A percentile compares a stretch with the other conserved stretches of the same genome.
phyloP scores from a whole-genome alignment of 179 eudicot genomes.

The Nepenthes alata region DNA sequence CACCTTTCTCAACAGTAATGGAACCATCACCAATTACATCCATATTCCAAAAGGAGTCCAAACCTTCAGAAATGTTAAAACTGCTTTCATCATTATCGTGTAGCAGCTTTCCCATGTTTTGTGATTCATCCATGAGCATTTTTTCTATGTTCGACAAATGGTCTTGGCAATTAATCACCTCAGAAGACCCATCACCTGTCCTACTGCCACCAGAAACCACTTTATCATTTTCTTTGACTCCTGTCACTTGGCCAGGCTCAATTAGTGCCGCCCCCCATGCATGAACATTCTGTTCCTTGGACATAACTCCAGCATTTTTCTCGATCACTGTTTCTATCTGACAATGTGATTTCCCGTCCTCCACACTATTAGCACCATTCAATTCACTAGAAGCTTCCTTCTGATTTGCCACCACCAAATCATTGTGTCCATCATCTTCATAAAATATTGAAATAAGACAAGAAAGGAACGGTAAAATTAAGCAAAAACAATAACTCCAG shows the following conservation, averaged over 20 bases:
- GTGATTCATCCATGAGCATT: constrained; percentile 29
- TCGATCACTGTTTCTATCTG: constrained; percentile 3
- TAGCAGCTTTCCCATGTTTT: constrained; percentile 10
- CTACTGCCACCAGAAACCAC: constrained; percentile 5
- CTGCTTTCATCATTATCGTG: constrained; percentile 11
- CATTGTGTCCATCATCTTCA: constrained; percentile 12
- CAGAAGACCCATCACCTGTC: constrained; percentile 1
- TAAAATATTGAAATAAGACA: neutral
- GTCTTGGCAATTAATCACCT: constrained; percentile 9
- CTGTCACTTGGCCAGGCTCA: constrained; percentile 11
- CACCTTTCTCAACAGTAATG: constrained; percentile 11
- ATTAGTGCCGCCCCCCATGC: constrained; percentile 12
- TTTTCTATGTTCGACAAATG: constrained; percentile 19
- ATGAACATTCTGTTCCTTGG: constrained; percentile 9
- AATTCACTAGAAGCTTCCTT: constrained; percentile 7
- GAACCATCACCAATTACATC: constrained; percentile 17
- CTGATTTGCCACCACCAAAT: constrained; percentile 9
- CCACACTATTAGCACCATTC: constrained; percentile 12
- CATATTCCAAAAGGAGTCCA: constrained; percentile 15
- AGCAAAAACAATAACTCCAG: neutral
- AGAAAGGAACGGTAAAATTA: neutral
- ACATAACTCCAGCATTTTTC: constrained; percentile 10
- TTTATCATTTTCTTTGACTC: constrained; percentile 7
- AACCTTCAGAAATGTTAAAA: constrained; percentile 9
- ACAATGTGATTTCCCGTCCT: constrained; percentile 2